phyloP scores from a whole-genome alignment of 306 rosid genomes.

The Pterocarpus macrocarpus region DNA sequence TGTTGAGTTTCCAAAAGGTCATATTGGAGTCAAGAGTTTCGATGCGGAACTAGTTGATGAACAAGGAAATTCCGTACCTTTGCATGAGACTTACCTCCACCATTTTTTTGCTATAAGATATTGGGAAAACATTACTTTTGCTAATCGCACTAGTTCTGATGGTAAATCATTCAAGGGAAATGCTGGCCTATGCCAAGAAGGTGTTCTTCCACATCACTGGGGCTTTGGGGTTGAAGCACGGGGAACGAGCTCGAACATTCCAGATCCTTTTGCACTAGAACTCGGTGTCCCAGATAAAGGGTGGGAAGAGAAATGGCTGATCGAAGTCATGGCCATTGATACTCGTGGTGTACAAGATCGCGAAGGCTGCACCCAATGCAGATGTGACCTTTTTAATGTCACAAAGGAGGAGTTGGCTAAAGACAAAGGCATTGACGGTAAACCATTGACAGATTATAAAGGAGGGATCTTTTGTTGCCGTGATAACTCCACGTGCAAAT shows the following conservation, averaged over 20 bases:
- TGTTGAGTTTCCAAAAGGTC: constrained; percentile 34
- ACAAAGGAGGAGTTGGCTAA: neutral
- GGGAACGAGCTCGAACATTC: neutral
- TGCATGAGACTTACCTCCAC: constrained; percentile 26
- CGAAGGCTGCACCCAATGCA: neutral
- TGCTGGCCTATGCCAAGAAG: neutral
- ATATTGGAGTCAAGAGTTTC: constrained; percentile 38
- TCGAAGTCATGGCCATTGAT: neutral
- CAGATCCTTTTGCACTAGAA: constrained; percentile 22
- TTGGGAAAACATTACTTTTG: neutral
- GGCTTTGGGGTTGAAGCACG: constrained; percentile 15
- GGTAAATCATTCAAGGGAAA: neutral
- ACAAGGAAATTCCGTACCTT: neutral
- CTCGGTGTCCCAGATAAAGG: constrained; percentile 28
- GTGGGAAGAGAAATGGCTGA: neutral
- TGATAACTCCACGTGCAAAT: neutral
- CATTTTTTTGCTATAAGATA: constrained; percentile 13
- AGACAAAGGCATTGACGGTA: neutral
- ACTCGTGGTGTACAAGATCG: neutral
- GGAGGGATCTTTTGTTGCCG: constrained; percentile 43
- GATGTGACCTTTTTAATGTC: constrained; percentile 10
- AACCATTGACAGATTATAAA: constrained; percentile 18
- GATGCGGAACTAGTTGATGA: constrained; percentile 42
- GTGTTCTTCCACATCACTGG: neutral
- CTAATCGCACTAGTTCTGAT: neutral